These are phyloP conservation scores for Coffea eugenioides DNA, from an alignment of 257 asterid species.

Conservation along the genomic window DNA sequence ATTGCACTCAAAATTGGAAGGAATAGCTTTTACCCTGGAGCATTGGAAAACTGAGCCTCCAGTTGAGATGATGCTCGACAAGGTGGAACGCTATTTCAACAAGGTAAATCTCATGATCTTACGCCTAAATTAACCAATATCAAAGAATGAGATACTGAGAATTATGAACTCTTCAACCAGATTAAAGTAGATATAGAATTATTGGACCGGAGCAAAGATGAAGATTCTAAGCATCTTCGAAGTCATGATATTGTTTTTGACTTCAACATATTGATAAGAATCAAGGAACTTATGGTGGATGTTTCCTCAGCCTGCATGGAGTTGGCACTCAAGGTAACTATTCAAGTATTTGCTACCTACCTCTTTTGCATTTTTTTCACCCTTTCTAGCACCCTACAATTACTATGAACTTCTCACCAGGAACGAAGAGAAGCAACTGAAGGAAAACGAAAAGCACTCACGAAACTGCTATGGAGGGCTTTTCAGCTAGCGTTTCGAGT, in stretches of 20 bases:
- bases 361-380: background rate
- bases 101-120: conserved; percentile 42
- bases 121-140: background rate
- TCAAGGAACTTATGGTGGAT: conserved; percentile 80
- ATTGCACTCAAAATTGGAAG: conserved; percentile 55
- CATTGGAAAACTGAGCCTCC: conserved; percentile 60
- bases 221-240: conserved; percentile 65
- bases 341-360: conserved; percentile 2
- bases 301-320: conserved; percentile 89
- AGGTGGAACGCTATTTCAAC: conserved; percentile 70
- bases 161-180: conserved; percentile 24
- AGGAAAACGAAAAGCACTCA: conserved; percentile 33
- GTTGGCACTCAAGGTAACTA: conserved; percentile 63
- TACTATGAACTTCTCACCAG: conserved; percentile 27
- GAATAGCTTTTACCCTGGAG: conserved; percentile 42
- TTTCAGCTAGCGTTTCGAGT: conserved; percentile 86
- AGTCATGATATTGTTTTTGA: conserved; percentile 75
- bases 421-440: conserved; percentile 51
- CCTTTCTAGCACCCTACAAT: background rate
- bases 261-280: conserved; percentile 59
- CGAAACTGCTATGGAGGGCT: conserved; percentile 70
- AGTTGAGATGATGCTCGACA: conserved; percentile 56
- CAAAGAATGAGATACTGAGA: background rate
- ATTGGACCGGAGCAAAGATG: conserved; percentile 80
- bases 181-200: conserved; percentile 72